Evolutionary conservation across 2,329 filamentous ascomycete species (phyloP), one percentile per base, ranked within the genome.

Genomic region (Rosellinia necatrix): DNA sequence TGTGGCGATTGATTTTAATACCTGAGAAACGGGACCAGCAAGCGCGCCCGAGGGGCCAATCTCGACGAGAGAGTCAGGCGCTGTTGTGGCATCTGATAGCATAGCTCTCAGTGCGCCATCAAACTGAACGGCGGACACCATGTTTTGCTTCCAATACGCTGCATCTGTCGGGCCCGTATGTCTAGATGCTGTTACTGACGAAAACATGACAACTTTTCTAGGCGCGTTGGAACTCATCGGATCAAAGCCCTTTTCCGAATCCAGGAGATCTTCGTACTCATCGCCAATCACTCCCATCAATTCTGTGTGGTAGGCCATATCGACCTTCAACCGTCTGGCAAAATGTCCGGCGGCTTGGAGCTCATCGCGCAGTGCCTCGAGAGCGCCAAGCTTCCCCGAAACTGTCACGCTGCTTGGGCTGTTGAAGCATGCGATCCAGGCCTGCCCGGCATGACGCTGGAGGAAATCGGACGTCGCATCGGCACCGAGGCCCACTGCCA

Each of bases 111-210:
- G 13, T 0, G 32, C 56, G 15, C 24, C 34, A 4, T 53, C 7
- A 21, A 71, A 71, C 3, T 0, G 67, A 65, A 34, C 64, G n/a
- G 67, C 59, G 0, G 64, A 68, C 0, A 66, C 49, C 66, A 71
- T 67, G 50, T 71, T 72, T 0, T n/a, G 35, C 35, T 60, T 64
- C 70, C 69, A 72, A 41, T 71, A 72, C 1, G 27, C 1, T 0
- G 59, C 48, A 35, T 61, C 49, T 1, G 53, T 17, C 9, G 29
- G 10, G 1, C 6, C 15, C 1, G n/a, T 46, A 19, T 44, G 6
- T 21, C 32, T 49, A 2, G 29, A 40, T 7, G 15, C 43, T 2
- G 53, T 29, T 4, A 56, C 53, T 0, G 61, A 61, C 1, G 60
- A 63, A 38, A 58, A 63, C 53, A 65, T 53, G 2, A 4, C 17